Evolutionary conservation across 1,139 yeast genomes (phyloP), one percentile per base, ranked within the genome.

Genomic region (Debaryomyces psychrophilus): DNA sequence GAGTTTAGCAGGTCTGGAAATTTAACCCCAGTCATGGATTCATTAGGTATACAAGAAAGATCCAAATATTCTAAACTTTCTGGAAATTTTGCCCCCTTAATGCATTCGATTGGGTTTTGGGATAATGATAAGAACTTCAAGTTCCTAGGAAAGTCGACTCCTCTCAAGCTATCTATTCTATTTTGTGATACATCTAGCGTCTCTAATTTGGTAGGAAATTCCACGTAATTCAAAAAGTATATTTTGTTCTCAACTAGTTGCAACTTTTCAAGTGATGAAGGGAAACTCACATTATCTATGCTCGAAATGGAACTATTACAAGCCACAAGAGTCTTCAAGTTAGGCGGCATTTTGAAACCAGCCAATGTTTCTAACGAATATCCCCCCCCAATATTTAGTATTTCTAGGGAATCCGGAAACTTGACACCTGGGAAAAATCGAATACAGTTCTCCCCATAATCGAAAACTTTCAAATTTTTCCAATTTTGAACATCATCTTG

Each of bases 21-120:
- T 47, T 71, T 72, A 8, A 75, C 68, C 0, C 79, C 77, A 0
- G 79, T 68, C 80, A 75, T 74, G 5, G 77, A 68, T 49, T 75
- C 80, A 51, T 73, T 75, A 3, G 80, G 79, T 11, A 74, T 67
- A 49, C 71, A 69, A 3, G 78, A 71, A 5, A 72, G 52, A 48
- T 75, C 79, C 50, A 75, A 60, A 48, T 62, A 64, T 38, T 59
- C 59, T 38, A 75, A 54, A 12, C 57, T 50, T 20, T 72, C 78
- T 2, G 79, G 79, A 44, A 75, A 73, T 45, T 64, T 68, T 12
- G 63, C 69, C 8, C 78, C 77, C 50, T 72, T 69, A 25, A 75
- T 62, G 43, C 69, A 69, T 46, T 75, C 80, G 14, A 75, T 73
- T 0, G 80, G 79, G 52, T 75, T 75, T 42, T 62, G 59, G 0